These are phyloP conservation scores for Endocarpon pusillum DNA, from an alignment of 495 filamentous ascomycete species.

Conservation along the genomic window DNA sequence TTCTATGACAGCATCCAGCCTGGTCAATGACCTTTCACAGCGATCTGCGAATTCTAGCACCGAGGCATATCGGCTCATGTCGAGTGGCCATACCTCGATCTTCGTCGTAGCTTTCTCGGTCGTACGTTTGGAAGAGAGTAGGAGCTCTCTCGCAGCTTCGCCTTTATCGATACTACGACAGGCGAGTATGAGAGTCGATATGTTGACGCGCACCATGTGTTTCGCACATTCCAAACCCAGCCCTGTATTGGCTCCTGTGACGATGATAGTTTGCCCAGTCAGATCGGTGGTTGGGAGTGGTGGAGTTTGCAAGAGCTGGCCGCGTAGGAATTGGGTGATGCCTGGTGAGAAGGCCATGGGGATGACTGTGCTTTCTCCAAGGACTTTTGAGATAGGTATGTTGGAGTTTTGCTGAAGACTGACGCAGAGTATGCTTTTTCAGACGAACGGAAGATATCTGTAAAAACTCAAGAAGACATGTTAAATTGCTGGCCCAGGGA, in stretches of 20 bases:
- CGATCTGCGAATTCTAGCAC: constrained; percentile 1
- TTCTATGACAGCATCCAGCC: neutral
- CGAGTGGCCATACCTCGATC: neutral
- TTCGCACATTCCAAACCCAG: constrained; percentile 29
- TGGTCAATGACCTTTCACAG: neutral
- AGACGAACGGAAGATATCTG: too few relatives aligned
- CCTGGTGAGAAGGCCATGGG: too few relatives aligned
- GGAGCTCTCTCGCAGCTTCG: constrained; percentile 11
- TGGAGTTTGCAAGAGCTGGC: constrained; percentile 28
- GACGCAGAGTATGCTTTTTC: too few relatives aligned
- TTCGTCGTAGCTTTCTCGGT: neutral
- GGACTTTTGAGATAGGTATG: too few relatives aligned
- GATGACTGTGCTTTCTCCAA: too few relatives aligned
- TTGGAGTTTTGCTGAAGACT: too few relatives aligned
- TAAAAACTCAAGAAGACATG: too few relatives aligned
- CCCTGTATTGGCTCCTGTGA: constrained; percentile 35
- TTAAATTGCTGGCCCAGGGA: too few relatives aligned
- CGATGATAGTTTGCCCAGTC: constrained; percentile 28
- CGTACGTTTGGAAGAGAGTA: too few relatives aligned
- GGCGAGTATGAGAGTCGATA: neutral
- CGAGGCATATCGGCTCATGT: neutral
- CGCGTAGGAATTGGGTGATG: constrained; percentile 31
- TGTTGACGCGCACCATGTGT: constrained; percentile 13
- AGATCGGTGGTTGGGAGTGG: constrained; percentile 19
- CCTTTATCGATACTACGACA: neutral